These are phyloP conservation scores for Ophiostoma sp. DNA, from an alignment of 2,329 filamentous ascomycete species.

Conservation along the genomic window DNA sequence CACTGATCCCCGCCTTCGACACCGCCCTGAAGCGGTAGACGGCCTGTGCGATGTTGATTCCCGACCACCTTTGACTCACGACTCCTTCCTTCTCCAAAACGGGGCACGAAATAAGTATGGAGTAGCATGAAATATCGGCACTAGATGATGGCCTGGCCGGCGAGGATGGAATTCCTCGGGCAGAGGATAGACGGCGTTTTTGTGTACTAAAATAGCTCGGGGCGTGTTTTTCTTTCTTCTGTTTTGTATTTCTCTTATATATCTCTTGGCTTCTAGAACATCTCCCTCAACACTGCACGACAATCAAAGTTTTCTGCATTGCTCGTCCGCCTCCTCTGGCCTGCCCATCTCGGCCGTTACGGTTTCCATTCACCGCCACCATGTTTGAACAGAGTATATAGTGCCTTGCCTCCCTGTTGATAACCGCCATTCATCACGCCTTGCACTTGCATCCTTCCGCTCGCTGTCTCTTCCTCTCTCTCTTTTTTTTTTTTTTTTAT, in stretches of 20 bases:
- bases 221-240: conserved; percentile 11
- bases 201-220: conserved; percentile 19
- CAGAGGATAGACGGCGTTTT: conserved; percentile 21
- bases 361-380: neutral
- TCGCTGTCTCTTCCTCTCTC: too few species aligned
- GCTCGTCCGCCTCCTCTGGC: neutral
- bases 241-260: neutral
- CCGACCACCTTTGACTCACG: neutral
- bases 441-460: too few species aligned
- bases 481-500: too few species aligned
- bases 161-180: conserved; percentile 6
- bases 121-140: neutral
- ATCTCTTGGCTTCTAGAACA: conserved; percentile 14
- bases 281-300: conserved; percentile 6
- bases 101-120: neutral
- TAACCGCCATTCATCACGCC: neutral
- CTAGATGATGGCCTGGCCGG: neutral
- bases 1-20: conserved; percentile 88
- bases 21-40: conserved; percentile 27
- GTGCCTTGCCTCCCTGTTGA: neutral
- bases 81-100: too few species aligned
- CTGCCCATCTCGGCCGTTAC: too few species aligned
- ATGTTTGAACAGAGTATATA: too few species aligned
- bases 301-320: neutral
- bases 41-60: neutral